These are phyloP conservation scores for Suhomyces chickasaworum DNA, from an alignment of 1,139 yeast species.

Conservation along the genomic window DNA sequence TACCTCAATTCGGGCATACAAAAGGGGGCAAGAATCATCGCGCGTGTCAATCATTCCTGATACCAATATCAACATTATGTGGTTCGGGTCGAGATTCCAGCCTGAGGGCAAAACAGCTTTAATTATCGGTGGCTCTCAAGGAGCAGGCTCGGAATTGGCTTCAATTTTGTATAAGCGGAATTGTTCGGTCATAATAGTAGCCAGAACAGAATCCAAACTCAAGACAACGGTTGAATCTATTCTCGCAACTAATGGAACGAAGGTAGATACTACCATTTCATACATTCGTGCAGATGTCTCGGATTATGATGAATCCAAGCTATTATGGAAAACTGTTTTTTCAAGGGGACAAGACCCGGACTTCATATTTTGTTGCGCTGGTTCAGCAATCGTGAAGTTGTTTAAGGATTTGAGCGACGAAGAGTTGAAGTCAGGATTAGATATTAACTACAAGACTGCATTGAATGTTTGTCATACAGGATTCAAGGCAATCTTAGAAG, in stretches of 20 bases:
- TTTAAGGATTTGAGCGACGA: constrained; percentile 64
- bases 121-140: constrained; percentile 96
- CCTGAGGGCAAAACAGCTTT: constrained; percentile 60
- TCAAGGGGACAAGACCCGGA: constrained; percentile 55
- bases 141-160: constrained; percentile 84
- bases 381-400: constrained; percentile 78
- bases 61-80: not conserved
- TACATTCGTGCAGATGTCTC: constrained; percentile 71
- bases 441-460: constrained; percentile 73
- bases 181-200: constrained; percentile 71
- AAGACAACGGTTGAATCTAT: constrained; percentile 50
- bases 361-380: constrained; percentile 82
- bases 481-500: constrained; percentile 38
- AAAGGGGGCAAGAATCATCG: not conserved
- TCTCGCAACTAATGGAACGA: constrained; percentile 11
- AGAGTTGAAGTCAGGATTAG: constrained; percentile 63
- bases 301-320: constrained; percentile 49
- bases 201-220: constrained; percentile 68
- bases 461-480: constrained; percentile 68
- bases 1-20: not conserved
- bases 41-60: not conserved
- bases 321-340: constrained; percentile 34
- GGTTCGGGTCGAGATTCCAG: constrained; percentile 30
- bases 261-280: constrained; percentile 33
- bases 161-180: constrained; percentile 54